Conservation (phyloP, 2,329 filamentous ascomycete species). For the Cladorrhinum sp. region DNA sequence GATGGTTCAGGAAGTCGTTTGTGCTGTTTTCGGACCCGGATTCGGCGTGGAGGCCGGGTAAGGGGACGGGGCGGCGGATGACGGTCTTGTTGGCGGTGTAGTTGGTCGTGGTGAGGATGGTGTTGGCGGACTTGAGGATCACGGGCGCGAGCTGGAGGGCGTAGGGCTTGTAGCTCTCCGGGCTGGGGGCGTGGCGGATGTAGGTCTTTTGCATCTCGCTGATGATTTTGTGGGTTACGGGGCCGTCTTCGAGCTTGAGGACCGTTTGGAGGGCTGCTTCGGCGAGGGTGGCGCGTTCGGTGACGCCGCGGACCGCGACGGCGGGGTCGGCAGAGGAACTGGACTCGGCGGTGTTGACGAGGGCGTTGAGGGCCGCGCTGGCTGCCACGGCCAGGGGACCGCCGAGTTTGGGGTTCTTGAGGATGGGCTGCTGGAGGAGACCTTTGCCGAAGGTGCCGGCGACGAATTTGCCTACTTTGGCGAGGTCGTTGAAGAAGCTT, state of each 20-base stretch:
- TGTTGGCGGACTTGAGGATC: neutral
- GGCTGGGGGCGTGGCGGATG: neutral
- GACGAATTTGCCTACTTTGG: constrained; percentile 6
- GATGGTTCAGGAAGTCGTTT: neutral
- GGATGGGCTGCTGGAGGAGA: constrained; percentile 4
- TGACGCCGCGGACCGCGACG: neutral
- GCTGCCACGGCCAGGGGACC: constrained; percentile 6
- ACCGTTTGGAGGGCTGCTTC: constrained; percentile 15
- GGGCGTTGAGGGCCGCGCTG: neutral
- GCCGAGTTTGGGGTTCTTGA: constrained; percentile 1
- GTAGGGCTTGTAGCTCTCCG: neutral
- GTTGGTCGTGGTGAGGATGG: neutral
- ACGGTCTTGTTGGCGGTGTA: neutral
- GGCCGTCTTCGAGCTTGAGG: constrained; percentile 5
- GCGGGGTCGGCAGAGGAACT: neutral
- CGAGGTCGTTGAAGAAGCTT: constrained; percentile 11
- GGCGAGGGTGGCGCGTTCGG: constrained; percentile 14
- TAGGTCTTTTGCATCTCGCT: constrained; percentile 6
- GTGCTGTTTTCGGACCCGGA: neutral
- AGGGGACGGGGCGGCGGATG: neutral
- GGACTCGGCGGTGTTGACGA: constrained; percentile 7
- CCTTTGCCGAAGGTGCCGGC: constrained; percentile 1
- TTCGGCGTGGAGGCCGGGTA: neutral
- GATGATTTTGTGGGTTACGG: constrained; percentile 3
- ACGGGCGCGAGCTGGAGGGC: constrained; percentile 6